Evolutionary conservation across 345 rosid species (phyloP).

Genomic region (Salix dunnii): DNA sequence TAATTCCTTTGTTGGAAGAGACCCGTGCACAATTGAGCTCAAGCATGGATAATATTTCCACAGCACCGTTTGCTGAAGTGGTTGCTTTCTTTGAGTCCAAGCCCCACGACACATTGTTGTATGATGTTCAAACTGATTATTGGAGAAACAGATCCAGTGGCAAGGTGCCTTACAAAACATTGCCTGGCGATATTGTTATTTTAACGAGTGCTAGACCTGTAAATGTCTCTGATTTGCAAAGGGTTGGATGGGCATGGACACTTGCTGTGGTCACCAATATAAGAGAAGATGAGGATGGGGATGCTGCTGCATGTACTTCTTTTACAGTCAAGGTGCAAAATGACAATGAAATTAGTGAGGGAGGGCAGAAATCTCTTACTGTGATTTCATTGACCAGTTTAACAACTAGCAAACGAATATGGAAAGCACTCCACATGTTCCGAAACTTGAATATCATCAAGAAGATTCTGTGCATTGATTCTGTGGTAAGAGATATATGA

Average conservation of each 20-base stretch:
- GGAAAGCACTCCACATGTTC: constrained; percentile 34
- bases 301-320: constrained; percentile 1
- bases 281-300: background rate
- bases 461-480: constrained; percentile 20
- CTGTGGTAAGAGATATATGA: constrained; percentile 27
- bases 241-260: constrained; percentile 30
- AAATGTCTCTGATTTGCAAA: constrained; percentile 31
- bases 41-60: constrained; percentile 25
- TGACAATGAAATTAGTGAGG: background rate
- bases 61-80: constrained; percentile 36
- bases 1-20: constrained; percentile 45
- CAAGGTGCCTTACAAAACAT: constrained; percentile 37
- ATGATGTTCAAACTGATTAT: constrained; percentile 24
- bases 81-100: background rate
- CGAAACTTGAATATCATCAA: constrained; percentile 20
- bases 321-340: constrained; percentile 23
- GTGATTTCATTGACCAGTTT: constrained; percentile 31
- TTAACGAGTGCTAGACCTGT: constrained; percentile 35
- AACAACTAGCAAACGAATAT: constrained; percentile 35
- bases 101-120: background rate
- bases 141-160: constrained; percentile 37
- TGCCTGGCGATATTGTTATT: constrained; percentile 40
- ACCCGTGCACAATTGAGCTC: constrained; percentile 36
- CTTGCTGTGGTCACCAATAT: constrained; percentile 22
- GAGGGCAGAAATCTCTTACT: constrained; percentile 14